Percentiles rank a stretch among this genome's conserved stretches.
Conservation (phyloP, 768 basidiomycete species). For the Nidula microcarpa region DNA sequence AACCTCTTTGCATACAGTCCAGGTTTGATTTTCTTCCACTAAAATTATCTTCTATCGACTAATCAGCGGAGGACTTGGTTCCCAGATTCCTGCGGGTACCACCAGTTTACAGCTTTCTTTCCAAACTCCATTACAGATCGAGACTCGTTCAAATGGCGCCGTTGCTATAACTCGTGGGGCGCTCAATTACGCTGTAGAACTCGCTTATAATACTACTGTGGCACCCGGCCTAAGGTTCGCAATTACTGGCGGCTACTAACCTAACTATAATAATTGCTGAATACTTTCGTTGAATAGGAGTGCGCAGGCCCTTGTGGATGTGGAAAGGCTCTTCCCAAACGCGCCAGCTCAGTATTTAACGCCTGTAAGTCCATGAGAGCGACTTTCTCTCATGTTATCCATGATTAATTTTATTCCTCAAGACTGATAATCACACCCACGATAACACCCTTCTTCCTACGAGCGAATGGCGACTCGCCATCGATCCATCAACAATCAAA, state of each 20-base stretch:
- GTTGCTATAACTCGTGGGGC: slow-evolving; percentile 33
- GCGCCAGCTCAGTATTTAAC: slow-evolving; percentile 31
- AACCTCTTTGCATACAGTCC: slow-evolving; percentile 25
- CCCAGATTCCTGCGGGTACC: slow-evolving; percentile 17
- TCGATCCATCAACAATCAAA: slow-evolving; percentile 31
- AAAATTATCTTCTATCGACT: not conserved
- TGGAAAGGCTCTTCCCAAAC: slow-evolving; percentile 28
- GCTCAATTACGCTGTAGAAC: slow-evolving; percentile 33
- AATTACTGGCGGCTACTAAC: not conserved
- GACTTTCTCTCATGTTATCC: not conserved
- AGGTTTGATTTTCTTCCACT: slow-evolving; percentile 11
- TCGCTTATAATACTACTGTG: slow-evolving; percentile 27
- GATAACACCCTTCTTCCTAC: slow-evolving; percentile 36
- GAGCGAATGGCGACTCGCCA: slow-evolving; percentile 32
- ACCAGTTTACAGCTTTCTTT: slow-evolving; percentile 26
- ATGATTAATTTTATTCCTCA: not conserved
- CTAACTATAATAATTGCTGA: not conserved
- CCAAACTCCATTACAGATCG: slow-evolving; percentile 27
- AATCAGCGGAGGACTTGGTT: not conserved
- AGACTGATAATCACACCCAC: slow-evolving; percentile 36
- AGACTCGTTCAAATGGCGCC: slow-evolving; percentile 29
- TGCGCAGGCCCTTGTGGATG: slow-evolving; percentile 30
- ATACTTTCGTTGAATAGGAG: slow-evolving; percentile 18
- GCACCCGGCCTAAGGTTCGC: slow-evolving; percentile 27
- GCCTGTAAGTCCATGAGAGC: slow-evolving; percentile 18